Evolutionary conservation across 371 early-diverging fungal genomes (phyloP), one percentile per base, ranked within the genome.

Genomic region (Apophysomyces trapeziformis): DNA sequence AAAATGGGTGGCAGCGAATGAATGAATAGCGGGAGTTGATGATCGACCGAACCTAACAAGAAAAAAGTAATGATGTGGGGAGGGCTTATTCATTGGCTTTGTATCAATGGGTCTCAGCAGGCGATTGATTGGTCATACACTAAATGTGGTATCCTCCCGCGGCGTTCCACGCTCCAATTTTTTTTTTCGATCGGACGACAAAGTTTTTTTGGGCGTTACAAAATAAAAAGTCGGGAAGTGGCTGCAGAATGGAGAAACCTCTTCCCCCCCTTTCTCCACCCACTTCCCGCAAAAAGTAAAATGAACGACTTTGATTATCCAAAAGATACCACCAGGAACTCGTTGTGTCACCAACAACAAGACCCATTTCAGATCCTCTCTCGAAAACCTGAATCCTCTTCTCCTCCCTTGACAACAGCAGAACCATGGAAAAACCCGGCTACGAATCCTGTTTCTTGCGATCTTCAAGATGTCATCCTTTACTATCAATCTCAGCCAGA

Each of bases 401-500:
- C 61, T 5, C 35, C 61, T 16, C 16, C 54, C 7, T 50, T 50
- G 21, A 50, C 54, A 21, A 50, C 54, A 18, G 11, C 21, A 14
- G 43, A 46, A 45, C 21, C 36, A 47, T 45, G 46, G 44, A 61
- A 43, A 39, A 26, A 57, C 62, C 56, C 38, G 5, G 39, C 58
- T 14, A 58, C 26, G 50, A 65, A 65, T 16, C 68, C 74, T 26
- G 63, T 64, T 7, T 63, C 73, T 8, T 70, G 68, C 62, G 88
- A 89, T 67, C 73, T 89, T 9, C 85, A 85, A 64, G 82, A 84
- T 16, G 75, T 86, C 45, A 71, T 86, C 38, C 64, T 82, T 7
- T 83, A 83, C 35, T 89, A 85, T 59, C 75, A 79, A 39, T 75
- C 79, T 5, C 86, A 89, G 47, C 89, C 87, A 37, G 89, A 89